Percentiles rank a stretch among this genome's conserved stretches.
Evolutionary conservation across 139 green algal species (phyloP).

Genomic region (Chlamydomonas schloesseri): DNA sequence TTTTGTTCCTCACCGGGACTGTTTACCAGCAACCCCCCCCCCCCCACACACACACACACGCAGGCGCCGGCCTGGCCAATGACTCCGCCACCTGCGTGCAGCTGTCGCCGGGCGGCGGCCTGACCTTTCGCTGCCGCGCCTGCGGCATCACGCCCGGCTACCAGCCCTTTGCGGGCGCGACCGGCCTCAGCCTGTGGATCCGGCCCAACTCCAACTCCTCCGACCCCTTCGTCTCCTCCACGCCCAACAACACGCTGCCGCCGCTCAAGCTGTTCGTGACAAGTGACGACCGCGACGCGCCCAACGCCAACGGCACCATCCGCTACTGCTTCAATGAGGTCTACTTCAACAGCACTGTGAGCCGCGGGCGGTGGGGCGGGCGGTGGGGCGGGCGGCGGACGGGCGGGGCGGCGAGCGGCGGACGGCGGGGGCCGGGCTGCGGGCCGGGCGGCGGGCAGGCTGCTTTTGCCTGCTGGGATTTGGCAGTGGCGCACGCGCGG

Average conservation of each 20-base stretch:
- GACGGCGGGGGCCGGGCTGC: too few species aligned
- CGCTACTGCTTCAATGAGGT: slow-evolving; percentile 41
- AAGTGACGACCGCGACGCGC: background rate
- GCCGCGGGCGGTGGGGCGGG: background rate
- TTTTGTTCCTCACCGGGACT: too few species aligned
- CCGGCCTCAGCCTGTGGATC: slow-evolving; percentile 42
- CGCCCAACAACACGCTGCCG: slow-evolving; percentile 8
- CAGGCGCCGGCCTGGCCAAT: slow-evolving; percentile 24
- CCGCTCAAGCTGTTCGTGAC: slow-evolving; percentile 35
- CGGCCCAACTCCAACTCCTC: slow-evolving; percentile 19
- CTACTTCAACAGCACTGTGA: slow-evolving; percentile 25
- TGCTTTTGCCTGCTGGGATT: too few species aligned
- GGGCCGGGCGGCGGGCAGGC: too few species aligned
- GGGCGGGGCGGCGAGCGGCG: too few species aligned
- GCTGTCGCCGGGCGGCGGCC: slow-evolving; percentile 26
- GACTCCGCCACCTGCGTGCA: slow-evolving; percentile 40
- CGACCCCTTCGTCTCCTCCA: slow-evolving; percentile 28
- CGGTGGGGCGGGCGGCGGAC: too few species aligned
- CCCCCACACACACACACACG: background rate
- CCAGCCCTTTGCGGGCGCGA: slow-evolving; percentile 46
- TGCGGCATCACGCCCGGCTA: slow-evolving; percentile 46
- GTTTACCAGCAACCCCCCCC: background rate
- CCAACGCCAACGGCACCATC: background rate
- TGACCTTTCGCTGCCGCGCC: slow-evolving; percentile 46
- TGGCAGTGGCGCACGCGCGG: too few species aligned